Base-by-base conservation (phyloP, 148 eudicot species). In the Cornus florida region DNA sequence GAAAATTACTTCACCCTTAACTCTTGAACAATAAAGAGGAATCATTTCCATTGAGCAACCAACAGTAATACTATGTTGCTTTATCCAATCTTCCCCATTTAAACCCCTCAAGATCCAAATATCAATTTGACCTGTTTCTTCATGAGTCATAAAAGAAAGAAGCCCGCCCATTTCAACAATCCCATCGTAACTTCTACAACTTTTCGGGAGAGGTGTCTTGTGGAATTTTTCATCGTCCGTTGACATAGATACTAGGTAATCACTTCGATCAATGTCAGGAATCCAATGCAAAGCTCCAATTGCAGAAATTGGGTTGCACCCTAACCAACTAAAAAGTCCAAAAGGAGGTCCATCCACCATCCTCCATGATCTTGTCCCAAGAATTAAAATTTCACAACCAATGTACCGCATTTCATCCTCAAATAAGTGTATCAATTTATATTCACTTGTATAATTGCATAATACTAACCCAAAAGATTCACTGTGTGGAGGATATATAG, bases 201-300 rank as follows among this genome's bases (percentile, higher is more conserved):
- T 76, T n/a, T 50, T 53, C 4, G 93, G 91, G 64, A 90, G 88
- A 35, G 75, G 46, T 67, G 82, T 77, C 70, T 68, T 75, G 79
- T 20, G 73, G 73, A 90, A 90, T 6, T 69, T 82, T 72, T 85
- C 91, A 66, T 85, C 39, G 7, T 65, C 78, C 7, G 74, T 70
- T 13, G 69, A 65, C 82, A 90, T 53, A 20, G 90, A 88, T 38
- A 90, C 78, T 11, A 90, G 75, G 77, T 78, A 83, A 7, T 87
- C 86, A 33, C 65, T 87, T 31, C 66, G 81, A 23, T 75, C 78
- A 31, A 65, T 22, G 39, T 79, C 50, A 9, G 90, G 87, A 71
- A 88, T 72, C 91, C 93, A 90, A 69, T 88, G 86, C 62, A 90
- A 77, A 73, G 90, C 88, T 24, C 86, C 87, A 19, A 85, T 39